These are phyloP conservation scores for Beverwykella pulmonaria DNA, from an alignment of 495 filamentous ascomycete genomes.

Conservation along the genomic window DNA sequence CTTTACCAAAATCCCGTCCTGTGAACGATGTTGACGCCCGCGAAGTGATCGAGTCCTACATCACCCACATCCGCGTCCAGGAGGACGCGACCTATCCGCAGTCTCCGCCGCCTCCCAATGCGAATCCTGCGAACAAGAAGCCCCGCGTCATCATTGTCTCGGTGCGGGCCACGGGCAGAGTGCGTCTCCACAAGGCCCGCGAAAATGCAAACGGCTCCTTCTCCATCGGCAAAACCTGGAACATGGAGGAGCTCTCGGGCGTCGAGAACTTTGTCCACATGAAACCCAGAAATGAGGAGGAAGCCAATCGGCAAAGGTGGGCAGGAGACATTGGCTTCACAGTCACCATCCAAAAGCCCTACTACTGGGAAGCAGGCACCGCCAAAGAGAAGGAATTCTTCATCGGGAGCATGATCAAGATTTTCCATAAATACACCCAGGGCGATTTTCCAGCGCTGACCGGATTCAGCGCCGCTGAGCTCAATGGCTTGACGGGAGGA, in stretches of 20 bases:
- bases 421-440: conserved; percentile 92
- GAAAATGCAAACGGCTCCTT: conserved; percentile 93
- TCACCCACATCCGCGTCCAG: conserved; percentile 87
- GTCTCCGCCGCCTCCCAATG: conserved; percentile 75
- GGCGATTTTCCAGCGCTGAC: conserved; percentile 76
- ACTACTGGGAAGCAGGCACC: conserved; percentile 93
- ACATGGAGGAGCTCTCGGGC: conserved; percentile 77
- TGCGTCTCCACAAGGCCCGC: conserved; percentile 93
- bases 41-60: conserved; percentile 89
- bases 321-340: conserved; percentile 80
- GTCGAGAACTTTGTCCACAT: conserved; percentile 76
- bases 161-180: conserved; percentile 86
- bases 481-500: conserved; percentile 65
- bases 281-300: conserved; percentile 54
- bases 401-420: conserved; percentile 90
- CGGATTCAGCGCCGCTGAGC: conserved; percentile 80
- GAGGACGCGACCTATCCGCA: conserved; percentile 87
- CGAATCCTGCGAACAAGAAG: conserved; percentile 75
- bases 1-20: background rate
- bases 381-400: conserved; percentile 98
- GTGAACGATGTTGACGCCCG: conserved; percentile 13
- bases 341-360: conserved; percentile 89
- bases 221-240: conserved; percentile 98
- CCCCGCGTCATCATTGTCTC: conserved; percentile 86
- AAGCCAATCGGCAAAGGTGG: conserved; percentile 72